Percentiles rank a stretch among this genome's conserved stretches.
Conservation (phyloP, 257 asterid genomes). For the Salvia splendens region DNA sequence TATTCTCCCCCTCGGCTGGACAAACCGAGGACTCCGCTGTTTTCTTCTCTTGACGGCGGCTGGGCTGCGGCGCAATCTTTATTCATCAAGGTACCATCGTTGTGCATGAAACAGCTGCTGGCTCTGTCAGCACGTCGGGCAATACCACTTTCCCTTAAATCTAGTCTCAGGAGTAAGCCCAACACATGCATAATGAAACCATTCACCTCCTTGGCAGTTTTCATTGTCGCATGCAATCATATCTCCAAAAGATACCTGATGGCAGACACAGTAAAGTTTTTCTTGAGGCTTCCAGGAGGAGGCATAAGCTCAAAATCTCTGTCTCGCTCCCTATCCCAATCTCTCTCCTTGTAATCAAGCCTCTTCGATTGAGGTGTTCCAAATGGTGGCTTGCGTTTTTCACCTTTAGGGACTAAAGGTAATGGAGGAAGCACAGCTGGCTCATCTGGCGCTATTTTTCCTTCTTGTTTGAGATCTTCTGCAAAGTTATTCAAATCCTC, state of each 20-base stretch:
- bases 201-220: conserved; percentile 97
- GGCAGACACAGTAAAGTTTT: conserved; percentile 93
- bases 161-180: conserved; percentile 95
- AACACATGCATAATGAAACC: conserved; percentile 98
- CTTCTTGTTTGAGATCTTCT: no score
- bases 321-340: conserved; percentile 92
- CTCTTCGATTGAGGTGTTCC: conserved; percentile 78
- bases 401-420: conserved; percentile 77
- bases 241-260: conserved; percentile 97
- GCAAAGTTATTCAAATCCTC: no score
- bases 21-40: no score
- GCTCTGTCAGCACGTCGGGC: conserved; percentile 66
- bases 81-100: no score
- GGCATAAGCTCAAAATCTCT: conserved; percentile 98
- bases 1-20: no score
- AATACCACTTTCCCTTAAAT: conserved; percentile 95
- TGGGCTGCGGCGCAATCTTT: no score
- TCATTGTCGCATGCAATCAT: conserved; percentile 99
- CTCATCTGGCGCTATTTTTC: conserved; percentile 85
- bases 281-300: conserved; percentile 91
- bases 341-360: conserved; percentile 75
- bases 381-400: conserved; percentile 58
- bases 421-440: conserved; percentile 86
- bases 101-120: no score
- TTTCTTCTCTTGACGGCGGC: no score